Percentiles rank a stretch among this genome's conserved stretches.
Evolutionary conservation across 2,329 filamentous ascomycete species (phyloP).

Genomic region (Alternaria postmessia): DNA sequence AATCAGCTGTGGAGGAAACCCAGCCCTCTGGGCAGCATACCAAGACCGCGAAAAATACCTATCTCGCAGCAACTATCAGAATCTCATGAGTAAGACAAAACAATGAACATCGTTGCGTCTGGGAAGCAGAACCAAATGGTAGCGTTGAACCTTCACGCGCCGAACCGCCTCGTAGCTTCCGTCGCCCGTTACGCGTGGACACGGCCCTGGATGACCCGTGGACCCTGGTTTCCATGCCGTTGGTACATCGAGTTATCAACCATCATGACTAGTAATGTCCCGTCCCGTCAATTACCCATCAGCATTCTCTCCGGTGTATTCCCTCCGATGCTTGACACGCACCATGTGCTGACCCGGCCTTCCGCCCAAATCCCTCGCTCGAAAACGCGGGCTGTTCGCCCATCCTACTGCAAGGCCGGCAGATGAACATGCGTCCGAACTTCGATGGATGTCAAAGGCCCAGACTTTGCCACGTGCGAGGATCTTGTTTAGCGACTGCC

Average conservation of each 20-base stretch:
- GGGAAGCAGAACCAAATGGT: not conserved
- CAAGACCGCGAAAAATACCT: not conserved
- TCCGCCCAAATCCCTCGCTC: not conserved
- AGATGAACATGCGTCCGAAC: not conserved
- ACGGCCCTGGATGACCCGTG: not conserved
- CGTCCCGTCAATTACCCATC: not conserved
- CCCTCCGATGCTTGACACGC: not conserved
- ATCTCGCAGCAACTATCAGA: not conserved
- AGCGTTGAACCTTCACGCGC: not conserved
- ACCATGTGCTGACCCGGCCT: not conserved
- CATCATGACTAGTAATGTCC: not conserved
- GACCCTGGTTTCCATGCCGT: not conserved
- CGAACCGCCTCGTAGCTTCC: conserved; percentile 1
- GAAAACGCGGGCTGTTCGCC: not conserved
- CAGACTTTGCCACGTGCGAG: not conserved
- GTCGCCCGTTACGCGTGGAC: not conserved
- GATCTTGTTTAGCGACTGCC: not conserved
- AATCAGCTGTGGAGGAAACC: not conserved
- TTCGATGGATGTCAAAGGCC: not conserved
- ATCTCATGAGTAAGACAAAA: not conserved
- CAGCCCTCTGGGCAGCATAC: not conserved
- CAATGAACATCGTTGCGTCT: not conserved
- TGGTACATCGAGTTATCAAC: not conserved
- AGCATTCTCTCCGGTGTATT: not conserved
- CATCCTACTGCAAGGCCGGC: not conserved